Conservation (phyloP, 192 early-diverging fungal species). For the Podila horticola region DNA sequence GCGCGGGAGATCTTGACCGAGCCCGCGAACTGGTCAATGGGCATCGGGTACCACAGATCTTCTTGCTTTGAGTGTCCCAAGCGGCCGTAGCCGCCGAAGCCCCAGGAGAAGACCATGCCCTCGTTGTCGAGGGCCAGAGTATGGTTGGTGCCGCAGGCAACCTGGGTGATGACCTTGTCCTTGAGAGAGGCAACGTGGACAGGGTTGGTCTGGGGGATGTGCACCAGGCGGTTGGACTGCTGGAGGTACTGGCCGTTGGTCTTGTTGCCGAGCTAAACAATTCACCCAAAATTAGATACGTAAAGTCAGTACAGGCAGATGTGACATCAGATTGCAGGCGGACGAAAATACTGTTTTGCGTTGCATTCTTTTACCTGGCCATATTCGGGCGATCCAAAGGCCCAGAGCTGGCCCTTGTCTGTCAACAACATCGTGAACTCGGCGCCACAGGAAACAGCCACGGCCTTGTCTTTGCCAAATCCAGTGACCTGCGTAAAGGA, state of each 20-base stretch:
- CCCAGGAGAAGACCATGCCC: slow-evolving; percentile 71
- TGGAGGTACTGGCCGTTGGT: slow-evolving; percentile 57
- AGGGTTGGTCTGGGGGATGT: slow-evolving; percentile 53
- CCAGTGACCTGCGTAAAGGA: slow-evolving; percentile 44
- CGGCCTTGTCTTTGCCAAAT: slow-evolving; percentile 53
- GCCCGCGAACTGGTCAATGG: slow-evolving; percentile 54
- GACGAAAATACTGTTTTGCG: neutral
- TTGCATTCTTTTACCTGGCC: slow-evolving; percentile 47
- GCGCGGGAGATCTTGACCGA: slow-evolving; percentile 40
- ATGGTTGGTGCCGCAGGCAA: slow-evolving; percentile 73
- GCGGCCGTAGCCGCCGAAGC: slow-evolving; percentile 73
- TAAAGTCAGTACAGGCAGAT: neutral
- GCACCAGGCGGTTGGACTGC: slow-evolving; percentile 51
- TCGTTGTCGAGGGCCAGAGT: slow-evolving; percentile 62
- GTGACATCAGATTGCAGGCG: neutral
- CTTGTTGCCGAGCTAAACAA: slow-evolving; percentile 56
- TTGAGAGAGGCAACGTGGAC: slow-evolving; percentile 48
- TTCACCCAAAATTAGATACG: neutral
- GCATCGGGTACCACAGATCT: slow-evolving; percentile 54
- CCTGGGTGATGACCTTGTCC: slow-evolving; percentile 47
- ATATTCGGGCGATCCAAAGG: slow-evolving; percentile 62
- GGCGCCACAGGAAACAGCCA: slow-evolving; percentile 55
- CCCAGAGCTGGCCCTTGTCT: slow-evolving; percentile 58
- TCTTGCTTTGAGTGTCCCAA: slow-evolving; percentile 68
- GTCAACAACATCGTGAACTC: slow-evolving; percentile 56